A percentile compares a stretch with the other conserved stretches of the same genome.
Conservation (phyloP, 2,329 filamentous ascomycete genomes). For the Epichloe aotearoae region DNA sequence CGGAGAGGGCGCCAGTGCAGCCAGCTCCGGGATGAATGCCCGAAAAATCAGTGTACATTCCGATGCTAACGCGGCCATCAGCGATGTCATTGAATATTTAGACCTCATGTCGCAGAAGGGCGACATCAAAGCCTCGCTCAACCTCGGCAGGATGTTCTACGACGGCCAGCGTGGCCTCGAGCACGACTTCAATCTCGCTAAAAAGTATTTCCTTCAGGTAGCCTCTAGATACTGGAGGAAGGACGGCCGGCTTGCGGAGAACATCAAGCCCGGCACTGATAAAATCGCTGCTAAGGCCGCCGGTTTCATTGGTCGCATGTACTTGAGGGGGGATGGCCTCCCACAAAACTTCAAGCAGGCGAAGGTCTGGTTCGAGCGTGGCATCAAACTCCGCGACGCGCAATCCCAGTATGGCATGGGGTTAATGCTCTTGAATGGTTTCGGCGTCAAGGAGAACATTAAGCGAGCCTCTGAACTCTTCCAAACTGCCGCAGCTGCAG, state of each 20-base stretch:
- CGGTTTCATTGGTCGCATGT: slow-evolving; percentile 80
- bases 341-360: slow-evolving; percentile 67
- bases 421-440: slow-evolving; percentile 69
- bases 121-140: slow-evolving; percentile 76
- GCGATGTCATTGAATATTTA: slow-evolving; percentile 89
- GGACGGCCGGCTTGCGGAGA: slow-evolving; percentile 61
- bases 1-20: slow-evolving; percentile 84
- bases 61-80: slow-evolving; percentile 72
- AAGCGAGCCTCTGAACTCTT: slow-evolving; percentile 63
- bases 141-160: slow-evolving; percentile 74
- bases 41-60: slow-evolving; percentile 59
- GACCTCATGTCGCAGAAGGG: slow-evolving; percentile 84
- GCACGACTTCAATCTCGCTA: slow-evolving; percentile 58
- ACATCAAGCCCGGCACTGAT: slow-evolving; percentile 56
- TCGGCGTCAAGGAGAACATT: slow-evolving; percentile 57
- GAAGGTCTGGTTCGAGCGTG: slow-evolving; percentile 70
- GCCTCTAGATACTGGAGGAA: slow-evolving; percentile 70
- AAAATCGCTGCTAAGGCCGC: slow-evolving; percentile 73
- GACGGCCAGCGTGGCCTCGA: slow-evolving; percentile 69
- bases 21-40: slow-evolving; percentile 75
- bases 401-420: slow-evolving; percentile 78
- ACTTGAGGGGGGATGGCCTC: slow-evolving; percentile 73
- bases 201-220: slow-evolving; percentile 69
- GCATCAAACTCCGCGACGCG: slow-evolving; percentile 60
- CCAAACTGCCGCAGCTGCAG: slow-evolving; percentile 67